A percentile compares a stretch with the other conserved stretches of the same genome.
Conservation (phyloP, 805 yeast species). For the Ogataea wickerhamii region DNA sequence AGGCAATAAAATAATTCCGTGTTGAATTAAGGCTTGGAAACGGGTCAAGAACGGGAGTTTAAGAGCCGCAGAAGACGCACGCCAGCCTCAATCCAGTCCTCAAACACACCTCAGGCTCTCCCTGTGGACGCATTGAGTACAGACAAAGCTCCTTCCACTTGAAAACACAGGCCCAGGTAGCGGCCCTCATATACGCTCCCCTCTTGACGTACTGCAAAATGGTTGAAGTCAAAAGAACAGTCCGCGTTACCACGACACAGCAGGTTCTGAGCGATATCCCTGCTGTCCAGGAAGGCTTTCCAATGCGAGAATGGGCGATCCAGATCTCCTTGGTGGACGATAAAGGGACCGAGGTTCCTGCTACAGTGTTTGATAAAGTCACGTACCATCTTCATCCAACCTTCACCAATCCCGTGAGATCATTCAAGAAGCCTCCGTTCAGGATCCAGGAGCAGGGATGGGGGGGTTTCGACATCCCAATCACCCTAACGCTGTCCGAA, state of each 20-base stretch:
- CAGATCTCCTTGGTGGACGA: conserved; percentile 71
- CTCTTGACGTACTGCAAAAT: too few relatives aligned
- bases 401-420: conserved; percentile 82
- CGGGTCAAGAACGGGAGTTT: too few relatives aligned
- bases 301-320: conserved; percentile 92
- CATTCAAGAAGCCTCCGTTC: conserved; percentile 80
- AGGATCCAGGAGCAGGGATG: conserved; percentile 90
- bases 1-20: too few relatives aligned
- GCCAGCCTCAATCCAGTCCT: too few relatives aligned
- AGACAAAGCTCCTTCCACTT: too few relatives aligned
- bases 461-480: conserved; percentile 95
- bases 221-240: conserved; percentile 72
- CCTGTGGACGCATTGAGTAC: too few relatives aligned
- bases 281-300: conserved; percentile 84
- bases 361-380: conserved; percentile 84
- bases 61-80: too few relatives aligned
- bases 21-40: too few relatives aligned
- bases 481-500: conserved; percentile 72
- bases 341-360: conserved; percentile 80
- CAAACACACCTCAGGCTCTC: too few relatives aligned
- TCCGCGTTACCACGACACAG: conserved; percentile 84
- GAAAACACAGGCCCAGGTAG: too few relatives aligned
- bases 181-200: too few relatives aligned
- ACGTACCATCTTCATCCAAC: conserved; percentile 95
- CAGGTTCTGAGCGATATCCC: conserved; percentile 76